A percentile compares a stretch with the other conserved stretches of the same genome.
Conservation (phyloP, 495 filamentous ascomycete genomes). For the Penicillium lagena region DNA sequence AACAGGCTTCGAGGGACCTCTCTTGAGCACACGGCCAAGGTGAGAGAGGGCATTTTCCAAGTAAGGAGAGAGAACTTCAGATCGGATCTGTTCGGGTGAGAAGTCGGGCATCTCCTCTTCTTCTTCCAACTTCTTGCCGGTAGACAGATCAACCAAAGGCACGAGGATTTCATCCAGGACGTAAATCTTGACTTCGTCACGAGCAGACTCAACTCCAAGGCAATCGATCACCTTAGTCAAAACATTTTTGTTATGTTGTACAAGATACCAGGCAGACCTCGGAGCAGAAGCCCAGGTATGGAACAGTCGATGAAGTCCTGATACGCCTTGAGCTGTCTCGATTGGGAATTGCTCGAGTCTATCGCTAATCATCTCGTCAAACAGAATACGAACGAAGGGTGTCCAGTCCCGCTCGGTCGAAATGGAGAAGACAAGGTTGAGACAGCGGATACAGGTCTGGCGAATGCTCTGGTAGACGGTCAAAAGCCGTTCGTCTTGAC, state of each 20-base stretch:
- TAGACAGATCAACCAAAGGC: slow-evolving; percentile 52
- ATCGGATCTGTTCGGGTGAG: slow-evolving; percentile 42
- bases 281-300: slow-evolving; percentile 68
- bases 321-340: slow-evolving; percentile 85
- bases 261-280: slow-evolving; percentile 61
- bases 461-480: slow-evolving; percentile 65
- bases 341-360: slow-evolving; percentile 72
- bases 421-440: slow-evolving; percentile 68
- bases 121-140: slow-evolving; percentile 36
- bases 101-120: slow-evolving; percentile 48
- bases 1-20: slow-evolving; percentile 65
- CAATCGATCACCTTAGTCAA: slow-evolving; percentile 65
- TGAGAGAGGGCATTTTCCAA: slow-evolving; percentile 60
- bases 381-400: slow-evolving; percentile 60
- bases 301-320: slow-evolving; percentile 74
- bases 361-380: slow-evolving; percentile 67
- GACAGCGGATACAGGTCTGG: slow-evolving; percentile 67
- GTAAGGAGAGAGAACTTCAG: slow-evolving; percentile 61
- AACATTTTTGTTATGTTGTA: slow-evolving; percentile 54
- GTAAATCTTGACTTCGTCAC: slow-evolving; percentile 83
- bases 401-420: slow-evolving; percentile 62
- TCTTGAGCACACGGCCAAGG: slow-evolving; percentile 61
- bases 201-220: slow-evolving; percentile 65
- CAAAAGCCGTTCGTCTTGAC: slow-evolving; percentile 35
- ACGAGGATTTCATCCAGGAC: slow-evolving; percentile 64